Evolutionary conservation across 306 rosid species (phyloP).

Genomic region (Vigna angularis): DNA sequence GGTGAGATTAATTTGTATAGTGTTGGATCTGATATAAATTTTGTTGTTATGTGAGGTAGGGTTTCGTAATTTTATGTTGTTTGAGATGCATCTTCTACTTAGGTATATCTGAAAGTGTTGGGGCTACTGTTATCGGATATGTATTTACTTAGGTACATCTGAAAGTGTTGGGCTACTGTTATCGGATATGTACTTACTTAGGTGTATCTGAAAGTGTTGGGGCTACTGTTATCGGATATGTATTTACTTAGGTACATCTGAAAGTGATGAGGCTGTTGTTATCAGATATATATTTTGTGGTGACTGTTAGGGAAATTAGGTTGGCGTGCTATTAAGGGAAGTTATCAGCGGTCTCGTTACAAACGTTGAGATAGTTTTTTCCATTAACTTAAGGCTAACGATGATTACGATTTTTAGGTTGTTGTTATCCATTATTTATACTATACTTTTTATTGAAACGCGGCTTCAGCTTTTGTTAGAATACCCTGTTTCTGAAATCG

Average conservation of each 20-base stretch:
- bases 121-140: neutral
- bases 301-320: neutral
- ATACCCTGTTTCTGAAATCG: neutral
- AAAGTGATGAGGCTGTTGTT: no score
- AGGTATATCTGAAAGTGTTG: neutral
- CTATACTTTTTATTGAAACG: no score
- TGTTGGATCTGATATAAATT: neutral
- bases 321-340: neutral
- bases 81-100: neutral
- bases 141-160: neutral
- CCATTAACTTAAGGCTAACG: no score
- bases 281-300: neutral
- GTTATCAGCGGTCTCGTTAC: neutral
- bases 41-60: neutral
- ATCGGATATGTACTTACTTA: neutral
- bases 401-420: neutral
- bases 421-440: neutral
- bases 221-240: neutral
- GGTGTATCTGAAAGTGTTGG: no score
- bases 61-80: neutral
- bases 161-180: no score
- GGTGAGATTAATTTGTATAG: conserved; percentile 39
- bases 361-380: neutral
- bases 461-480: neutral
- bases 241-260: neutral